Evolutionary conservation across 1,284 basidiomycete species (phyloP), one percentile per base, ranked within the genome.

Genomic region (Ustilago esculenta): DNA sequence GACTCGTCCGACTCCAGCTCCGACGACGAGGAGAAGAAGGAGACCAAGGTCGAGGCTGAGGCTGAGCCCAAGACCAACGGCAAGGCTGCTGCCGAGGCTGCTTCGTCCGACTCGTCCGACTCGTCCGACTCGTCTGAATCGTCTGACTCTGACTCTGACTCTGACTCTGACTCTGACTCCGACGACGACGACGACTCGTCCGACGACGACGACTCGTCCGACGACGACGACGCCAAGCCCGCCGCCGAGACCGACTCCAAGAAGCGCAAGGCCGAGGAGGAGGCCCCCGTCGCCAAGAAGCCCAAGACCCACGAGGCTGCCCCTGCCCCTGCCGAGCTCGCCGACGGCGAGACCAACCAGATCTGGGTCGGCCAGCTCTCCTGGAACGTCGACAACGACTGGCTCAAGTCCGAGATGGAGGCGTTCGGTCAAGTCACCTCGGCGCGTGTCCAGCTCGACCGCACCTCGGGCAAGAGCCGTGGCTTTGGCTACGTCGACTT

Each of bases 311-410:
- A 84, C 8, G 67, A 69, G 37, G 67, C 73, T 11, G 47, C 36
- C 18, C 53, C 27, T 24, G 55, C 51, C 6, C 42, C 30, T 21
- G 54, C 65, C 30, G 76, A 83, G 37, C 82, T 84, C 40, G 84
- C 84, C 25, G 84, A 85, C 29, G 84, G 82, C 21, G 87, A 87
- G 66, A 87, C 86, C 42, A 90, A 87, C 81, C 90, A 89, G 48
- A 87, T 98, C 77, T 98, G 94, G 81, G 92, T 98, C 73, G 95
- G 95, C 52, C 88, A 88, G 69, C 87, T 99, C 46, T 95, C 92
- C 29, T 99, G 94, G 94, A 94, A 93, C 83, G 90, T 98, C 73
- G 95, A 98, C 86, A 91, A 94, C 83, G 95, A 97, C 84, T 93
- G 94, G 87, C 89, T 98, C 72, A 88, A 89, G 50, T 87, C 89